Evolutionary conservation across 306 rosid genomes (phyloP), one percentile per base, ranked within the genome.

Genomic region (Glycyrrhiza uralensis): DNA sequence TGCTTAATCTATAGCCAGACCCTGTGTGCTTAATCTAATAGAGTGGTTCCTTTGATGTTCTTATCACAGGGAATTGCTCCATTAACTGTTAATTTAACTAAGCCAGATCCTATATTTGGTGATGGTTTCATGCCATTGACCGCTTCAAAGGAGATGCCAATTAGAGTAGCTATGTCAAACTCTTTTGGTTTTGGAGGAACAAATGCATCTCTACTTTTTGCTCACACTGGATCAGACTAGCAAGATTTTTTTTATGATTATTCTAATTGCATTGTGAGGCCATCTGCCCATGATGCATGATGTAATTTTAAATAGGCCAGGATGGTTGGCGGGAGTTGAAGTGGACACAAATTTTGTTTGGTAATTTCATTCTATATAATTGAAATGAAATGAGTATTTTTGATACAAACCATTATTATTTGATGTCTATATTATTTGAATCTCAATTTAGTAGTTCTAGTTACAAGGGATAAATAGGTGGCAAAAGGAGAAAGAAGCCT

Each of bases 131-230:
- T 70, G 87, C 97, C 98, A 50, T 71, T 94, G 79, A 62, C 81
- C 44, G 66, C 76, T 77, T 83, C 95, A 29, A 83, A 81, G 79
- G 80, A 82, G 69, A 87, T 89, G 86, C 83, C 87, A 17, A 89
- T 94, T 22, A 77, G 82, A 79, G 91, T 82, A 14, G 95, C 92
- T 26, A 78, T 91, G 83, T 94, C 98, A 14, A 94, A 94, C 78
- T 94, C 97, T 54, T 94, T 94, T 17, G 97, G 98, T 55, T 91
- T 94, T 59, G 96, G 97, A 79, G 98, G 98, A 72, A 94, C 98
- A 80, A 94, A 94, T 81, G 93, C 97, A 13, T 86, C 92, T 46
- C 81, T 94, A 58, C 83, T 94, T 64, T 94, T 91, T 71, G 81
- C 97, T 18, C 67, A 88, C 44, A 69, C 79, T 45, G 76, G 85